phyloP scores from a whole-genome alignment of 208 protist species.

The Polymyxa betae region DNA sequence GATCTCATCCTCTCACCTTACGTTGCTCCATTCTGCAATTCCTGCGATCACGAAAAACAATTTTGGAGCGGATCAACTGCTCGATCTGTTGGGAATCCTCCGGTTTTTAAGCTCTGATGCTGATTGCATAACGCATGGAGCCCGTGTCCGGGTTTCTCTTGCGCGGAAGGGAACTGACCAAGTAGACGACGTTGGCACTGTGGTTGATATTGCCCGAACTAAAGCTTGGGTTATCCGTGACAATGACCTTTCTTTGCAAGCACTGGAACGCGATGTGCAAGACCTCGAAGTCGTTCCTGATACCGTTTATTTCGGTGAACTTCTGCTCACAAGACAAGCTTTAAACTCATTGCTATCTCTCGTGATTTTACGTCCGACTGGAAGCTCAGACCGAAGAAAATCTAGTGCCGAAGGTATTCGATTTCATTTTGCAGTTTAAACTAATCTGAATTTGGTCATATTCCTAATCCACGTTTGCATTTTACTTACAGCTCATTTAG shows the following conservation, averaged over 20 bases:
- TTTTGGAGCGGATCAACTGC: background rate
- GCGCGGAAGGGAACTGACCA: background rate
- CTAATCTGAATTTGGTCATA: no score
- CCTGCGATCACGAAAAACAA: background rate
- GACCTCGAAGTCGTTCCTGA: slow-evolving; percentile 17
- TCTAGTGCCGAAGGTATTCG: slow-evolving; percentile 14
- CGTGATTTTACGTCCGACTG: background rate
- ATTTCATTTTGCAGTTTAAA: no score
- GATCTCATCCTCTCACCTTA: background rate
- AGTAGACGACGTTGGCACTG: background rate
- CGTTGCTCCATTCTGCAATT: background rate
- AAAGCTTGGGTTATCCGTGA: slow-evolving; percentile 7
- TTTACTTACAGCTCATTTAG: no score
- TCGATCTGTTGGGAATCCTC: slow-evolving; percentile 19
- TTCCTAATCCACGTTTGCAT: no score
- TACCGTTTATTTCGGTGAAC: background rate
- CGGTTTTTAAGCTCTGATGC: background rate
- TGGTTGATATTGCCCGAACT: background rate
- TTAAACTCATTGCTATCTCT: slow-evolving; percentile 18
- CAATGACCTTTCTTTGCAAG: background rate
- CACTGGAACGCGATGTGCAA: background rate
- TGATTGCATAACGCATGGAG: background rate
- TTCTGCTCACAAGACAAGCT: background rate
- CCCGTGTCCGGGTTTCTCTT: background rate
- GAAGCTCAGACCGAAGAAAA: background rate